Evolutionary conservation across 306 rosid genomes (phyloP).

Genomic region (Astragalus membranaceus): DNA sequence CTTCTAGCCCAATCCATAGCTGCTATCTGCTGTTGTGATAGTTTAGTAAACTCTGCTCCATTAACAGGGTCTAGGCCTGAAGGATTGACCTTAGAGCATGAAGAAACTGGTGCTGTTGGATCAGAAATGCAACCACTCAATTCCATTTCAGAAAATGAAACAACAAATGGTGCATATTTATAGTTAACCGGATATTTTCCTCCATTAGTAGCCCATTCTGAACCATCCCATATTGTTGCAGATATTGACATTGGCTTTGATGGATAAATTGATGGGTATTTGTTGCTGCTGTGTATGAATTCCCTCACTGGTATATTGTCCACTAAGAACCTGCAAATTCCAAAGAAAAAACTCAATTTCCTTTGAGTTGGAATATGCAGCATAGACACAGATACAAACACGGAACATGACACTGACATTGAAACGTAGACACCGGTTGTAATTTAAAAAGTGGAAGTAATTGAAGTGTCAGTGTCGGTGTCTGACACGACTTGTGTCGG

Average conservation of each 20-base stretch:
- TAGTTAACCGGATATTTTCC: constrained; percentile 84
- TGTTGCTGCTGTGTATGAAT: constrained; percentile 39
- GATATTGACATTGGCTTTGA: constrained; percentile 81
- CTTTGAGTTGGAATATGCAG: neutral
- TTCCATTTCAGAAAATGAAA: constrained; percentile 55
- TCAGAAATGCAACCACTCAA: constrained; percentile 53
- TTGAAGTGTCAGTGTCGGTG: no score
- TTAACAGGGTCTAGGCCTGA: constrained; percentile 62
- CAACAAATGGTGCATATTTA: constrained; percentile 74
- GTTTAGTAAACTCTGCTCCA: constrained; percentile 63
- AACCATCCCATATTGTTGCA: constrained; percentile 96
- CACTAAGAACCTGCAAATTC: constrained; percentile 58
- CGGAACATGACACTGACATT: no score
- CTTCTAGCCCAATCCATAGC: constrained; percentile 97
- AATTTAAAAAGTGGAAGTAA: no score
- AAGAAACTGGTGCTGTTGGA: constrained; percentile 28
- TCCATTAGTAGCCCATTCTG: constrained; percentile 96
- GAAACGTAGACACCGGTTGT: no score
- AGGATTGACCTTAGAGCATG: constrained; percentile 44
- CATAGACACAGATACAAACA: no score
- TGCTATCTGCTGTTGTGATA: constrained; percentile 51
- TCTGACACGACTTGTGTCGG: no score
- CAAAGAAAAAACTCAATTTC: neutral
- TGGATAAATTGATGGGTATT: constrained; percentile 47
- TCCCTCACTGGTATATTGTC: constrained; percentile 89